A percentile compares a stretch with the other conserved stretches of the same genome.
phyloP scores from a whole-genome alignment of 176 grass and related monocot genomes.

The Oryza officinalis region DNA sequence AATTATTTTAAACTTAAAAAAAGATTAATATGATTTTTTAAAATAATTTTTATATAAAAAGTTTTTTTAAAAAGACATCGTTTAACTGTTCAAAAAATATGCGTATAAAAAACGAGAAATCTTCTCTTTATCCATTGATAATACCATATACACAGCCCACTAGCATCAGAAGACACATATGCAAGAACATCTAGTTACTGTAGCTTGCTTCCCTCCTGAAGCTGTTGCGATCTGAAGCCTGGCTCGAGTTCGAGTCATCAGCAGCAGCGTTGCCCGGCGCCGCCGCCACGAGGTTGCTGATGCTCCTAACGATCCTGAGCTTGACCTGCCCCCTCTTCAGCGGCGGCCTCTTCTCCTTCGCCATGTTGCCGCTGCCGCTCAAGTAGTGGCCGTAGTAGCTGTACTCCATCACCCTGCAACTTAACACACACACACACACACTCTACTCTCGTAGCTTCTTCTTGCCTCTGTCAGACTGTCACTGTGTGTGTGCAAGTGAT shows the following conservation, averaged over 20 bases:
- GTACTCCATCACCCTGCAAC: slow-evolving; percentile 16
- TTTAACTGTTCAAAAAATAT: too few species aligned
- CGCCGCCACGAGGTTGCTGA: slow-evolving; percentile 35
- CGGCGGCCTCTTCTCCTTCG: slow-evolving; percentile 52
- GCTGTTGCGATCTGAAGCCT: slow-evolving; percentile 18
- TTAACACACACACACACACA: too few species aligned
- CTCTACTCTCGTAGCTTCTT: neutral
- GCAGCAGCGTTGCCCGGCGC: neutral
- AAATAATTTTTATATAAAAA: too few species aligned
- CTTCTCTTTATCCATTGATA: too few species aligned
- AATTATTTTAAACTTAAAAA: too few species aligned
- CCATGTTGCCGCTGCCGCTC: slow-evolving; percentile 8
- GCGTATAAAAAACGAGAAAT: too few species aligned
- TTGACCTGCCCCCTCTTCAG: slow-evolving; percentile 47
- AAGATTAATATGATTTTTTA: too few species aligned
- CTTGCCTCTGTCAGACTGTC: too few species aligned
- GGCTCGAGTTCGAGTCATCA: neutral
- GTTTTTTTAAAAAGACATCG: too few species aligned
- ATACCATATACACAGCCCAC: neutral
- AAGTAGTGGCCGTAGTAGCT: slow-evolving; percentile 9
- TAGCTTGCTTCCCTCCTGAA: slow-evolving; percentile 37
- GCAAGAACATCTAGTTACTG: neutral
- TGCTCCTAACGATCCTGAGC: slow-evolving; percentile 30
- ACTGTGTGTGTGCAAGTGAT: neutral
- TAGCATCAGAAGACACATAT: too few species aligned